These are phyloP conservation scores for Escallonia herrerae DNA, from an alignment of 129 eudicot species.

Conservation along the genomic window DNA sequence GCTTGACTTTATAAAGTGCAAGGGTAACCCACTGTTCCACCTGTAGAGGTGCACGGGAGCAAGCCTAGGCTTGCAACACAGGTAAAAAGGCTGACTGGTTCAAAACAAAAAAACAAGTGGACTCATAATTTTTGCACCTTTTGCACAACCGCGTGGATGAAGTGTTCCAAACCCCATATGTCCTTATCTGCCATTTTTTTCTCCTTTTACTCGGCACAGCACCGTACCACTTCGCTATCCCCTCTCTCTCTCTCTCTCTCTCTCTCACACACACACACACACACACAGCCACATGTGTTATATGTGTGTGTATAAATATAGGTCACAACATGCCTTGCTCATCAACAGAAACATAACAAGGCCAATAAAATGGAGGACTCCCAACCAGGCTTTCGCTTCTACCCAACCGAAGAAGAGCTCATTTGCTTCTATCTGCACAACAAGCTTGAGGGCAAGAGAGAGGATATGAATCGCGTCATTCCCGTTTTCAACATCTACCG, in stretches of 20 bases:
- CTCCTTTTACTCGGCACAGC: not conserved
- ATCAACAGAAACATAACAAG: not conserved
- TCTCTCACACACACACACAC: not conserved
- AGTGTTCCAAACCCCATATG: too few species aligned
- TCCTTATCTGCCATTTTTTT: not conserved
- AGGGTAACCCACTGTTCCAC: too few species aligned
- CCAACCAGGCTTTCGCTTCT: conserved; percentile 61
- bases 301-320: not conserved
- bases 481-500: conserved; percentile 29
- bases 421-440: conserved; percentile 43
- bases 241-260: not conserved
- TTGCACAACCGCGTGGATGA: too few species aligned
- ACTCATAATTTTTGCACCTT: too few species aligned
- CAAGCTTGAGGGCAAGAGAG: conserved; percentile 26
- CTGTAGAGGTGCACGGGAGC: too few species aligned
- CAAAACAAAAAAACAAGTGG: too few species aligned
- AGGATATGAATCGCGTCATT: conserved; percentile 23
- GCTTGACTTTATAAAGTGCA: too few species aligned
- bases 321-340: not conserved
- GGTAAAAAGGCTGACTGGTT: too few species aligned
- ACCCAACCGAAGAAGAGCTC: conserved; percentile 82
- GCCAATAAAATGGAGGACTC: not conserved
- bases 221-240: not conserved
- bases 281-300: not conserved
- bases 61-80: too few species aligned